Percentiles rank a stretch among this genome's conserved stretches.
These are phyloP conservation scores for Globisporangium echinulatum DNA, from an alignment of 352 stramenopile species.

Conservation along the genomic window DNA sequence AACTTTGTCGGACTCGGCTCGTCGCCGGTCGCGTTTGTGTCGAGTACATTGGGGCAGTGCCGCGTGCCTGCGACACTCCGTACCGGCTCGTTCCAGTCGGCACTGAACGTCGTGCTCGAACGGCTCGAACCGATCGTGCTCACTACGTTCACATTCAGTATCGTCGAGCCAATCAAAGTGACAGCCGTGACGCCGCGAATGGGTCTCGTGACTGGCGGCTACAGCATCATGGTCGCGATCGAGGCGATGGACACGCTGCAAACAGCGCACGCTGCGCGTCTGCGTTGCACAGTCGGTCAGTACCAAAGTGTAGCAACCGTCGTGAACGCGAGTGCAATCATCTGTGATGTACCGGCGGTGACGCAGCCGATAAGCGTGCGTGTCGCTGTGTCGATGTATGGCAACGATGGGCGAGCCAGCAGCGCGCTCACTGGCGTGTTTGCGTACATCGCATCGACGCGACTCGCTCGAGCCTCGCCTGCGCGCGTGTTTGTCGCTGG, in stretches of 20 bases:
- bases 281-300: slow-evolving; percentile 29
- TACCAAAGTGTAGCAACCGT: slow-evolving; percentile 1
- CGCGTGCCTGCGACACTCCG: slow-evolving; percentile 6
- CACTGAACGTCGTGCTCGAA: slow-evolving; percentile 4
- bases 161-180: slow-evolving; percentile 3
- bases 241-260: slow-evolving; percentile 1
- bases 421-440: slow-evolving; percentile 1
- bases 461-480: slow-evolving; percentile 2
- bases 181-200: slow-evolving; percentile 7
- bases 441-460: slow-evolving; percentile 12
- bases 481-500: slow-evolving; percentile 1
- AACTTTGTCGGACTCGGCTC: slow-evolving; percentile 9
- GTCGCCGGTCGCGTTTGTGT: slow-evolving; percentile 7
- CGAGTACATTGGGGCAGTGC: slow-evolving; percentile 7
- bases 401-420: background rate
- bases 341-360: slow-evolving; percentile 19
- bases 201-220: slow-evolving; percentile 9
- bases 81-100: slow-evolving; percentile 3
- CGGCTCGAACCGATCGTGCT: slow-evolving; percentile 1
- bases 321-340: slow-evolving; percentile 14
- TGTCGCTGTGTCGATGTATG: slow-evolving; percentile 14
- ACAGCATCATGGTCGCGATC: slow-evolving; percentile 1
- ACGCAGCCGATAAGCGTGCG: slow-evolving; percentile 17
- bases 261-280: background rate
- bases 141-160: slow-evolving; percentile 3